These are phyloP conservation scores for Moesziomyces parantarcticus DNA, from an alignment of 1,284 basidiomycete species.

Conservation along the genomic window DNA sequence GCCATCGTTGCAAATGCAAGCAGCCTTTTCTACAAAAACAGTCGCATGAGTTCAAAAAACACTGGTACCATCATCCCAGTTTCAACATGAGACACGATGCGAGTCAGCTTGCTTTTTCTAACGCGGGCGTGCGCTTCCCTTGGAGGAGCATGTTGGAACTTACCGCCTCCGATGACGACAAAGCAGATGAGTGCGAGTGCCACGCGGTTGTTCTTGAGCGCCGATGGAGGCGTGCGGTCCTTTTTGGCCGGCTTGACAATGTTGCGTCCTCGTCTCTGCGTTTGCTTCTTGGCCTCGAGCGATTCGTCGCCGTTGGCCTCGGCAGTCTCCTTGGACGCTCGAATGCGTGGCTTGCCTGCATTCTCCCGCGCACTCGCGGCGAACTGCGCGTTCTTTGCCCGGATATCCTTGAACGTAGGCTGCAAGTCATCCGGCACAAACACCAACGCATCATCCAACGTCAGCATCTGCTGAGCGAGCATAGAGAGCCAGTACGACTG, in stretches of 20 bases:
- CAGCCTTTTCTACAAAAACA: constrained; percentile 35
- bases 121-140: no score
- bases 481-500: no score
- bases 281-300: constrained; percentile 1
- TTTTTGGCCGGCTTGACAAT: constrained; percentile 31
- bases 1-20: background rate
- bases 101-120: no score
- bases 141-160: no score
- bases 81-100: background rate
- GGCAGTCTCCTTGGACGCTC: constrained; percentile 4
- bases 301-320: background rate
- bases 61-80: constrained; percentile 14
- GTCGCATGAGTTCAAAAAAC: constrained; percentile 45
- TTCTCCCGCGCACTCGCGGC: constrained; percentile 24
- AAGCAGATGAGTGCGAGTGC: constrained; percentile 38
- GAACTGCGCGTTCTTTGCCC: constrained; percentile 39
- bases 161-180: constrained; percentile 51
- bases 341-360: constrained; percentile 39
- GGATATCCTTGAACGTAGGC: constrained; percentile 34
- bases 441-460: no score
- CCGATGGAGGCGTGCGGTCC: background rate
- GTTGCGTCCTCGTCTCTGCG: constrained; percentile 1
- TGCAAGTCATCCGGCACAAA: constrained; percentile 1
- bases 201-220: constrained; percentile 11
- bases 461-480: no score